Conservation (phyloP, 345 rosid genomes). For the Sonneratia caseolaris region DNA sequence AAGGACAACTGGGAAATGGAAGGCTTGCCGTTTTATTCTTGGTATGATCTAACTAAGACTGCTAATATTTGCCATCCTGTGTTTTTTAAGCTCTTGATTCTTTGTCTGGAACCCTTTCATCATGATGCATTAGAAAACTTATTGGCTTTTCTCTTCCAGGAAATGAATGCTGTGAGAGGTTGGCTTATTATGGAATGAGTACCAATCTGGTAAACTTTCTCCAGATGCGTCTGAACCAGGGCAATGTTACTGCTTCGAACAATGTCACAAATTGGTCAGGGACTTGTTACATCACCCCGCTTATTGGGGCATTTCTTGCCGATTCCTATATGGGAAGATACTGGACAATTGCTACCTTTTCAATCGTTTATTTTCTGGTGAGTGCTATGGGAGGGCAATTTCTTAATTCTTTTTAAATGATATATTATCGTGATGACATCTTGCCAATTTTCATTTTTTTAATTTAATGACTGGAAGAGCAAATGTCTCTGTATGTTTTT, state of each 20-base stretch:
- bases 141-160: conserved; percentile 25
- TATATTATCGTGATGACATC: neutral
- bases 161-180: conserved; percentile 80
- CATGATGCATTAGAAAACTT: neutral
- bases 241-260: conserved; percentile 70
- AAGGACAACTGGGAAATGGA: conserved; percentile 81
- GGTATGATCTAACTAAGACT: conserved; percentile 23
- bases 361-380: conserved; percentile 60
- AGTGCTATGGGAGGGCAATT: conserved; percentile 14
- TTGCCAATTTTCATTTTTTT: neutral
- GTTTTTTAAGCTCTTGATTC: neutral
- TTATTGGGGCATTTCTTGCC: conserved; percentile 88
- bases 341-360: conserved; percentile 76
- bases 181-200: conserved; percentile 99
- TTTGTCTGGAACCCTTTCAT: neutral
- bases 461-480: neutral
- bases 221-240: conserved; percentile 46
- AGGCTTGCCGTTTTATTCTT: conserved; percentile 81
- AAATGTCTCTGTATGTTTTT: neutral
- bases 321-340: conserved; percentile 91
- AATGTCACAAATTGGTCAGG: conserved; percentile 91
- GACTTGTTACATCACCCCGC: conserved; percentile 78
- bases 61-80: neutral
- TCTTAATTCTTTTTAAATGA: neutral
- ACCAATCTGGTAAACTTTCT: conserved; percentile 88